phyloP scores from a whole-genome alignment of 2,329 filamentous ascomycete genomes.

The Didymella lethalis region DNA sequence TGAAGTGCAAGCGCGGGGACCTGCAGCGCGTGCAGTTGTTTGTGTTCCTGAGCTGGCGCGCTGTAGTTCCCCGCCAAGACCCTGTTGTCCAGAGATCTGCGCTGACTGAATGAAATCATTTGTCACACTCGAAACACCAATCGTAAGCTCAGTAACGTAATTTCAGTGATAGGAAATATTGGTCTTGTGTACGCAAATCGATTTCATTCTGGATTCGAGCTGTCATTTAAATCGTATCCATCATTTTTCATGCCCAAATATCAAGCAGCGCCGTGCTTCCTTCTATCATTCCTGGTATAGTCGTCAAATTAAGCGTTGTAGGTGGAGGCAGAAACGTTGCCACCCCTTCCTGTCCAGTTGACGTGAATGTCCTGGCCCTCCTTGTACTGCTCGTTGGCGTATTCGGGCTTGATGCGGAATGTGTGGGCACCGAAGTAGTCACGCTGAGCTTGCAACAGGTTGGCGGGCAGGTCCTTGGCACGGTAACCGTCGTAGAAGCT shows the following conservation, averaged over 20 bases:
- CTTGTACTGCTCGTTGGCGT: constrained; percentile 75
- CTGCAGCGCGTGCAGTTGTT: constrained; percentile 34
- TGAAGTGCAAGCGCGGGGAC: constrained; percentile 21
- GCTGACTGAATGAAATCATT: constrained; percentile 5
- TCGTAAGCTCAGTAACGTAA: neutral
- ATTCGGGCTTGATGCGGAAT: constrained; percentile 63
- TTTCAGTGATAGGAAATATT: neutral
- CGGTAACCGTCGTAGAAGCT: constrained; percentile 99
- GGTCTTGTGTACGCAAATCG: constrained; percentile 23
- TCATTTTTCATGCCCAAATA: constrained; percentile 37
- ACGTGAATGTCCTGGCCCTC: constrained; percentile 92
- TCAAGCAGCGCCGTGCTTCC: constrained; percentile 22
- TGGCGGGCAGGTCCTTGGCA: constrained; percentile 95
- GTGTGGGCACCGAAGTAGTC: constrained; percentile 89
- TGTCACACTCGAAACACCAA: neutral
- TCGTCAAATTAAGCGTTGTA: constrained; percentile 80
- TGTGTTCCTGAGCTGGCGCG: constrained; percentile 17
- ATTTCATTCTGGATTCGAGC: constrained; percentile 36
- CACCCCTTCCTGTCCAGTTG: constrained; percentile 99
- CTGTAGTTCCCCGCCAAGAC: constrained; percentile 19
- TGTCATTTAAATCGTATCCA: constrained; percentile 29
- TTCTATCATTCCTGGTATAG: constrained; percentile 26
- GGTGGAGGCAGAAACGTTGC: constrained; percentile 95
- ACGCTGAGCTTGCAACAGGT: constrained; percentile 97
- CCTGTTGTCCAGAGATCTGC: constrained; percentile 4